Evolutionary conservation across 1,284 basidiomycete species (phyloP), one percentile per base, ranked within the genome.

Genomic region (Trametes hirsuta): DNA sequence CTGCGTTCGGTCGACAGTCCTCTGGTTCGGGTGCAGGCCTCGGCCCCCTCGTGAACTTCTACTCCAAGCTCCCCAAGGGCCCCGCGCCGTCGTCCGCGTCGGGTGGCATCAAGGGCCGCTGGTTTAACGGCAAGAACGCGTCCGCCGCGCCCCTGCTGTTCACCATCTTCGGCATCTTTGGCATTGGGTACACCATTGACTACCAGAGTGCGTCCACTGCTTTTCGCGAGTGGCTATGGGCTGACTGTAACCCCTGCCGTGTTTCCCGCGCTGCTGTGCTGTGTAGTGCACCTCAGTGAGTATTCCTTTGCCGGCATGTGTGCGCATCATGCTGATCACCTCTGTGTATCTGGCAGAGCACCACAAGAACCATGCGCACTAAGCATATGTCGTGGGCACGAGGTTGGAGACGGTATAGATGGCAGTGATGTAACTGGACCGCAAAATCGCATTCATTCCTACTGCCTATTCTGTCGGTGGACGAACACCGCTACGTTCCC

Each of bases 21-120:
- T 65, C 68, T 62, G 94, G 93, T 66, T 84, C 87, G 59, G 91
- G 90, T 57, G 86, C 85, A 55, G 88, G 91, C 67, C 91, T 97
- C 58, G 82, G 86, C 59, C 86, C 88, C 41, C 90, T 97, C 72
- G 94, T 97, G 66, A 86, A 91, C 72, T 97, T 97, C 79, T 98
- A 98, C 84, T 95, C 93, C 67, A 93, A 92, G 75, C 84, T 98
- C 50, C 95, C 95, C 67, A 92, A 92, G 72, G 90, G 90, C 46
- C 76, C 84, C 52, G 85, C 88, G 51, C 80, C 91, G n/a, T 75
- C 83, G 50, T 77, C 84, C 11, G 79, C 84, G 49, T 76, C 81
- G 59, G 72, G 80, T n/a, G 91, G 91, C 25, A 78, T 96, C 72
- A 93, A 94, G 75, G 91, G 74, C 15, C 81, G 87, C 49, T 94